Evolutionary conservation across 805 yeast genomes (phyloP), one percentile per base, ranked within the genome.

Genomic region (Torulaspora maleeae): DNA sequence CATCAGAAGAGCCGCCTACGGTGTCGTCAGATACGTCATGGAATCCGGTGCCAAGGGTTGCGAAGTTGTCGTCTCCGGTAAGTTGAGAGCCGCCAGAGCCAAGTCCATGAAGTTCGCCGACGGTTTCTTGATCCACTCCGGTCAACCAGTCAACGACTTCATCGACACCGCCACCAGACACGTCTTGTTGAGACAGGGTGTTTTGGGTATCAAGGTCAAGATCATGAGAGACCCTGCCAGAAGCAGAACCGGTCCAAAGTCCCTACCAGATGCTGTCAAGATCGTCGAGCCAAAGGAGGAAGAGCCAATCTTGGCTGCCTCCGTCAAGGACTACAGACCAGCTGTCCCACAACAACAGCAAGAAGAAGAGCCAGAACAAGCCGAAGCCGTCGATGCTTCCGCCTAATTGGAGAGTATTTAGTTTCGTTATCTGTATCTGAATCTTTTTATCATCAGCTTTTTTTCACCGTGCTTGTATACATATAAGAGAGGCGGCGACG

Each of bases 41-140:
- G 97, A 90, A 77, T 88, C 97, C 60, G 99, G 99, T 78, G 99
- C 99, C 73, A 93, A 93, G 87, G 99, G 99, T 90, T 96, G 95
- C 71, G 99, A 93, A 82, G 99, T 93, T 75, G 98, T 93, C 67
- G 86, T 93, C 71, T 89, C 97, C 65, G 99, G 99, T 84, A 93
- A 93, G 80, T 85, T 95, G 75, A 88, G 97, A 81, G 99, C 96
- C 77, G 99, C 98, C 69, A 89, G 99, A 83, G 99, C 99, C 69
- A 93, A 93, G 86, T 83, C 97, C 70, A 95, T 93, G 95, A 93
- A 93, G 80, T 93, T 91, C 84, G 85, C 93, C 73, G 98, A 91
- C 74, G 99, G 99, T 82, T 93, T 93, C 96, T 87, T 93, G 93
- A 93, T 93, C 83, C 99, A 93, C 93, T 89, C 97, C 70, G 99